These are phyloP conservation scores for Pseudocercospora musae DNA, from an alignment of 2,329 filamentous ascomycete genomes.

Conservation along the genomic window DNA sequence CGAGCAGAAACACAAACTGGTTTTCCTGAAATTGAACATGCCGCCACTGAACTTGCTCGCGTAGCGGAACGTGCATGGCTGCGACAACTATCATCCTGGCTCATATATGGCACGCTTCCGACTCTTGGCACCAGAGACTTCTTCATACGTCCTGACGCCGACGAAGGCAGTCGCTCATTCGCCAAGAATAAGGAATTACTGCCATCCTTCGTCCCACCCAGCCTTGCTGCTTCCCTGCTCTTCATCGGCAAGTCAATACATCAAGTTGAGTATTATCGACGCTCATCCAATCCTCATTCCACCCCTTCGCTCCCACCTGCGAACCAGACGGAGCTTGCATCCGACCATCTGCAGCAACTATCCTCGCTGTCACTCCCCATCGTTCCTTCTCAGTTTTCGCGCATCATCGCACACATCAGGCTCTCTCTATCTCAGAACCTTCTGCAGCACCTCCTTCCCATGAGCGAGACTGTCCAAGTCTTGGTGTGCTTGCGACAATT, in stretches of 20 bases:
- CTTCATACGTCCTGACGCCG: conserved; percentile 56
- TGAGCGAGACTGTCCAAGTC: conserved; percentile 71
- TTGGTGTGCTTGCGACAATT: conserved; percentile 78
- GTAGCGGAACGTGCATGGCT: conserved; percentile 88
- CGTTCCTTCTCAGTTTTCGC: conserved; percentile 66
- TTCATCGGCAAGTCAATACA: conserved; percentile 89
- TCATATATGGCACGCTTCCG: conserved; percentile 82
- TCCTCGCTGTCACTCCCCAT: conserved; percentile 70
- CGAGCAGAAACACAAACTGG: conserved; percentile 78
- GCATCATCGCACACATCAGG: conserved; percentile 71
- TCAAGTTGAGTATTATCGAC: conserved; percentile 59
- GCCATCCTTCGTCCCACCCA: conserved; percentile 72
- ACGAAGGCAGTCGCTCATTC: conserved; percentile 46
- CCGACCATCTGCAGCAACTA: conserved; percentile 66
- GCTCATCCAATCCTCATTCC: conserved; percentile 13
- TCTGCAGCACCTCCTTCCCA: conserved; percentile 75
- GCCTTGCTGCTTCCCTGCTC: conserved; percentile 76
- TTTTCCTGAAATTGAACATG: conserved; percentile 78
- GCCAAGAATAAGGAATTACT: conserved; percentile 58
- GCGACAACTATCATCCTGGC: conserved; percentile 84
- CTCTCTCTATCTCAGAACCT: conserved; percentile 79
- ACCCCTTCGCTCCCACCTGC: background rate
- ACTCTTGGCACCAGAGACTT: conserved; percentile 78
- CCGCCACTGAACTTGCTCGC: conserved; percentile 67
- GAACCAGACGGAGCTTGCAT: conserved; percentile 57